Conservation (phyloP, 108 stramenopile species). For the Fragilariopsis cylindrus region DNA sequence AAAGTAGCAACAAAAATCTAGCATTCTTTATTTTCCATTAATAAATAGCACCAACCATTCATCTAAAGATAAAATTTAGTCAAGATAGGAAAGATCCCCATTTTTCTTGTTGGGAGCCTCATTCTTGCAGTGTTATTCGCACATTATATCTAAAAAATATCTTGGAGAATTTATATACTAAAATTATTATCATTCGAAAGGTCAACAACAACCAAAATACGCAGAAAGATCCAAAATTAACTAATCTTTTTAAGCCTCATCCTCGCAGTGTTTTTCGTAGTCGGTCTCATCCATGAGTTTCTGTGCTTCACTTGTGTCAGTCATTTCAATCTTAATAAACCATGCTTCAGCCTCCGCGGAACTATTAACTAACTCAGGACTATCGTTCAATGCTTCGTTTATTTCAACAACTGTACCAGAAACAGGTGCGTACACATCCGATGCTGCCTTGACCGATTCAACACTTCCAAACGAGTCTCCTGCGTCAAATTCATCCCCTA, state of each 20-base stretch:
- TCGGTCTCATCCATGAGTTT: constrained; percentile 69
- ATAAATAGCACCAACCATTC: too few relatives aligned
- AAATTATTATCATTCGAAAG: too few relatives aligned
- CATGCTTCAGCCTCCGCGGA: constrained; percentile 83
- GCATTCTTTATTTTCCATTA: too few relatives aligned
- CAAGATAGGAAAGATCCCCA: too few relatives aligned
- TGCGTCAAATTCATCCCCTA: constrained; percentile 89
- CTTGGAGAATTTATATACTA: too few relatives aligned
- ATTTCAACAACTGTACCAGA: constrained; percentile 81
- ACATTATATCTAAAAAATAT: too few relatives aligned
- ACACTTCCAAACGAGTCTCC: constrained; percentile 93
- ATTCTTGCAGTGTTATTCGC: too few relatives aligned
- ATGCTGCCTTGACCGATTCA: constrained; percentile 99
- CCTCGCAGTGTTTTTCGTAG: constrained; percentile 57
- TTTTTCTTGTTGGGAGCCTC: too few relatives aligned
- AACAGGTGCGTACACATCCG: constrained; percentile 84
- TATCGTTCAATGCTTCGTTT: constrained; percentile 74
- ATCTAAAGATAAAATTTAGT: too few relatives aligned
- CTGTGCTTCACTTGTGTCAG: constrained; percentile 58
- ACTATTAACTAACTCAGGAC: constrained; percentile 88
- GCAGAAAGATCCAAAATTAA: too few relatives aligned
- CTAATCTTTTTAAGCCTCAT: constrained; percentile 16
- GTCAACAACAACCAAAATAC: too few relatives aligned
- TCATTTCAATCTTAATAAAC: constrained; percentile 92
- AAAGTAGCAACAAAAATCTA: too few relatives aligned